Evolutionary conservation across 345 rosid genomes (phyloP).

Genomic region (Populus simonii): DNA sequence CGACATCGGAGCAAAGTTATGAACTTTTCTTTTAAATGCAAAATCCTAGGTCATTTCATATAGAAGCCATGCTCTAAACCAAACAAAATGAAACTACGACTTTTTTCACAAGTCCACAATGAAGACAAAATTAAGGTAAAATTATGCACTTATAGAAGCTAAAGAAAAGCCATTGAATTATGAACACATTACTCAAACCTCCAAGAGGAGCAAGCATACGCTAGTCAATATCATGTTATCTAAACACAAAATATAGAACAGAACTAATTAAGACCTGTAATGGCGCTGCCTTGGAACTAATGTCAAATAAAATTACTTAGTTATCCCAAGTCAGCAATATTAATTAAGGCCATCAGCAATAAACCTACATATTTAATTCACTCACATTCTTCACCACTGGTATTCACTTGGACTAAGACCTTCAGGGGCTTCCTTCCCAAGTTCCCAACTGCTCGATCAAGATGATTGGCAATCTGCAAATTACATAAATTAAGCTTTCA

Average conservation of each 20-base stretch:
- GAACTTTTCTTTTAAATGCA: not conserved
- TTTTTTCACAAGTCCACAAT: no score
- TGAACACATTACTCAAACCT: not conserved
- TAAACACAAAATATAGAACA: not conserved
- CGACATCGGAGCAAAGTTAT: not conserved
- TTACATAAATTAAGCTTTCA: not conserved
- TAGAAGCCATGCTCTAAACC: not conserved
- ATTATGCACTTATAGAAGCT: not conserved
- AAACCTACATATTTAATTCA: not conserved
- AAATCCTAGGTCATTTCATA: not conserved
- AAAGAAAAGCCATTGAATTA: not conserved
- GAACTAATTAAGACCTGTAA: not conserved
- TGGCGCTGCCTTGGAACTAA: no score
- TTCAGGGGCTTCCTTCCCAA: slow-evolving; percentile 78
- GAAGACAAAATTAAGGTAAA: no score
- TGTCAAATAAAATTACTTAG: no score
- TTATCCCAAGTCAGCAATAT: not conserved
- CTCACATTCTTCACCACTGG: slow-evolving; percentile 98
- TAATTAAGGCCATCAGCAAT: no score
- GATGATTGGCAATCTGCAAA: slow-evolving; percentile 81
- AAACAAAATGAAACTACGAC: not conserved
- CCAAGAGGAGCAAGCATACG: not conserved
- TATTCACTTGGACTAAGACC: slow-evolving; percentile 88
- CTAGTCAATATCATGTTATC: not conserved
- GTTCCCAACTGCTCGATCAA: slow-evolving; percentile 60